Evolutionary conservation across 2,329 filamentous ascomycete species (phyloP), one percentile per base, ranked within the genome.

Genomic region (Botrytis tulipae): DNA sequence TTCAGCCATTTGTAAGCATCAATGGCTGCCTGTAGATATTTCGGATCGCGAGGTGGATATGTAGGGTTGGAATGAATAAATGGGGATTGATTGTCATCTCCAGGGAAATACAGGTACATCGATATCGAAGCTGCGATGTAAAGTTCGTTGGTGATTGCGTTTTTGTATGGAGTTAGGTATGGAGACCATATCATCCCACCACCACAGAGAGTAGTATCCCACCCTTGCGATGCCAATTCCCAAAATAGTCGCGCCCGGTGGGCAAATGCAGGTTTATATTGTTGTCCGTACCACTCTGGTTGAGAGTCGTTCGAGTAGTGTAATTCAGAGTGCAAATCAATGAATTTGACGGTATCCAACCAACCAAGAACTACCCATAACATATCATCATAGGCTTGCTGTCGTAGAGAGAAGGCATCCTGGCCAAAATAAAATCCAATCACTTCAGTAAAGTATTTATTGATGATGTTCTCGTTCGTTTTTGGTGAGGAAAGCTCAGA

Each of bases 181-280:
- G 93, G 93, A 77, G 93, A 97, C 95, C 95, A 98, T 22, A 90
- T 88, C 92, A 98, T 97, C 62, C 95, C 95, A 35, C 95, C 95
- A 7, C 88, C 88, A 79, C 95, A 98, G 8, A 97, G 87, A 37
- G 86, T 86, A 35, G 88, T 92, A 80, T 97, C 92, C 94, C 95
- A 98, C 8, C 95, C 94, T 18, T 87, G 84, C 8, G 89, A 87
- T 8, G 93, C 92, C 54, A 97, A 84, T 44, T 95, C 92, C 87
- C 95, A 97, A 83, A 98, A 98, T 22, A 96, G 84, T 61, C 92
- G 89, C 0, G 94, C 91, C 60, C 95, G 89, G 79, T 97, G 93
- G 1, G 95, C 91, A 81, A 96, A 98, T 0, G 91, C 87, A 1
- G 90, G 87, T 37, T 89, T 86, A 85, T 94, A 97, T 78, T 92